Evolutionary conservation across 2,329 filamentous ascomycete genomes (phyloP).

Genomic region (Ceratocystis variospora): DNA sequence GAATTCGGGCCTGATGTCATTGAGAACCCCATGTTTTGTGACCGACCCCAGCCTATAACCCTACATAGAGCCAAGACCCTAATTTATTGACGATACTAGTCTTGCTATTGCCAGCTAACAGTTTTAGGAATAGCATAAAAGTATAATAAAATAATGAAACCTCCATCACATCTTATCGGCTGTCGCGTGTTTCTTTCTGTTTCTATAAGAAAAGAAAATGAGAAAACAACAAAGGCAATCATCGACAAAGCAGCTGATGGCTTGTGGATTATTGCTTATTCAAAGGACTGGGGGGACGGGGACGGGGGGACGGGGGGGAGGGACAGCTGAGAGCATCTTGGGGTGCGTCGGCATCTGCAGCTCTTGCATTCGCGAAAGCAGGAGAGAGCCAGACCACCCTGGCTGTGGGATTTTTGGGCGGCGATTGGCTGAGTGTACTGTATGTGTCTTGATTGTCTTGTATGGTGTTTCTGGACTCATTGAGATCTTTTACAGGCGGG

Average conservation of each 20-base stretch:
- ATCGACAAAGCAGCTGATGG: background rate
- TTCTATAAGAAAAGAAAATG: background rate
- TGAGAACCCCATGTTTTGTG: no score
- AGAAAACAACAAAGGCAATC: background rate
- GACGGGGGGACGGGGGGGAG: background rate
- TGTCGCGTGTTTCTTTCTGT: no score
- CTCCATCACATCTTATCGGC: no score
- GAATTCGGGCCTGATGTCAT: no score
- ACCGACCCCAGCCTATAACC: no score
- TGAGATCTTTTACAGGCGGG: no score
- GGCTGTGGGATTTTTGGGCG: background rate
- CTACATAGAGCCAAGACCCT: fast-evolving
- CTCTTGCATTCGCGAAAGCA: slow-evolving; percentile 15
- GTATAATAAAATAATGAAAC: no score
- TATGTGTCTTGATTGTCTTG: background rate
- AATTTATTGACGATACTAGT: no score
- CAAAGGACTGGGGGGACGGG: background rate
- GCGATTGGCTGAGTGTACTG: background rate
- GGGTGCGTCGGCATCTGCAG: background rate
- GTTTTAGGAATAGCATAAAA: no score
- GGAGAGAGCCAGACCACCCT: slow-evolving; percentile 5
- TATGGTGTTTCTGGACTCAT: background rate
- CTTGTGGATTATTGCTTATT: no score
- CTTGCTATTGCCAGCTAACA: no score
- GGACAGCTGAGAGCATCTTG: background rate